Evolutionary conservation across 1,284 basidiomycete species (phyloP).

Genomic region (Cutaneotrichosporon arboriforme): DNA sequence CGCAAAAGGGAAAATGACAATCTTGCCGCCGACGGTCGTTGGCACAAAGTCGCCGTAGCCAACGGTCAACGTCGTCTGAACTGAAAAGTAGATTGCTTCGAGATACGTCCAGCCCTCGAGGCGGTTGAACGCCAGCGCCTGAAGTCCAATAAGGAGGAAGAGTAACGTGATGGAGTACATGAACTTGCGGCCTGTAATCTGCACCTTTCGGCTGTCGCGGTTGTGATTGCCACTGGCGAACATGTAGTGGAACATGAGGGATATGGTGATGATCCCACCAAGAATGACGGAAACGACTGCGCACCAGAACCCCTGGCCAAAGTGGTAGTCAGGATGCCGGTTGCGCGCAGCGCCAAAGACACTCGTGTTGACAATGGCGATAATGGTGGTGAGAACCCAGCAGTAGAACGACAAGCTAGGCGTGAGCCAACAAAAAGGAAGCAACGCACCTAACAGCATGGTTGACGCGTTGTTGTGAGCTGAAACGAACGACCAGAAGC

Average conservation of each 20-base stretch:
- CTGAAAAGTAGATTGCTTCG: slow-evolving; percentile 34
- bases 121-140: slow-evolving; percentile 37
- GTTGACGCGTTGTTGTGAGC: slow-evolving; percentile 9
- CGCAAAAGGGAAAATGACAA: slow-evolving; percentile 48
- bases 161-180: slow-evolving; percentile 48
- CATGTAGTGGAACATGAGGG: slow-evolving; percentile 45
- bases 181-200: slow-evolving; percentile 46
- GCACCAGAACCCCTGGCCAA: slow-evolving; percentile 49
- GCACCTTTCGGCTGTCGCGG: slow-evolving; percentile 30
- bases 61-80: slow-evolving; percentile 38
- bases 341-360: slow-evolving; percentile 30
- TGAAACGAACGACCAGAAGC: slow-evolving; percentile 49
- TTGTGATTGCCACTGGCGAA: slow-evolving; percentile 31
- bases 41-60: slow-evolving; percentile 46
- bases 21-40: slow-evolving; percentile 33
- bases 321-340: slow-evolving; percentile 36
- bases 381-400: slow-evolving; percentile 48
- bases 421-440: neutral
- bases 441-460: neutral
- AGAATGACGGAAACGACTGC: slow-evolving; percentile 47
- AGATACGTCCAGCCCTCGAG: slow-evolving; percentile 45
- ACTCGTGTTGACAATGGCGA: slow-evolving; percentile 48
- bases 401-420: slow-evolving; percentile 39
- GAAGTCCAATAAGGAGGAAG: slow-evolving; percentile 41
- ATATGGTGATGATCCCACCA: slow-evolving; percentile 41